Base-by-base conservation (phyloP, 2,329 filamentous ascomycete genomes). In the Hysterium pulicare region DNA sequence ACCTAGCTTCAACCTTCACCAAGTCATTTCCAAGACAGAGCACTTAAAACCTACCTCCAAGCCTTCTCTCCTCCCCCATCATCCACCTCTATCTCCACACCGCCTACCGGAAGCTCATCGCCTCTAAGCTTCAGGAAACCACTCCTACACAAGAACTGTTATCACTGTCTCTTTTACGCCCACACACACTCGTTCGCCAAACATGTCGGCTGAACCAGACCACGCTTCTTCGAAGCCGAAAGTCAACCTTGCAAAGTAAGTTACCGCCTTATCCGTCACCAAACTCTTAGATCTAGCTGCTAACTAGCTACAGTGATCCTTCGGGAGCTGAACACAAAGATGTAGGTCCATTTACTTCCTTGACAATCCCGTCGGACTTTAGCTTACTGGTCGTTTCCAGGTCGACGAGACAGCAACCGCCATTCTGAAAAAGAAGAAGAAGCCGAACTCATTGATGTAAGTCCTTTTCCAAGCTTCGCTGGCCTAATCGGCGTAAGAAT, bases 401-500 rank as follows among this genome's bases (percentile, higher is more conserved):
- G 84, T 89, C 61, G 87, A 96, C 69, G 93, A 95, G 67, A 89
- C 85, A 49, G 83, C 93, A 40, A 98, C 93, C 34, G 93, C 93
- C 57, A 98, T 98, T 61, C 82, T 98, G 64, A 97, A 96, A 79
- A 97, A 97, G 82, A 98, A 98, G 86, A 98, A 98, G 90, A 98
- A 98, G 88, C 90, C 90, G 61, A 98, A 98, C 75, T 94, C 91
- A 66, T 75, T 98, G 70, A 95, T 98, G 90, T 95, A 78, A 70
- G 84, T 71, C 58, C 53, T 33, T 47, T 33, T 9, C 17, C 5
- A 3, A 9, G 23, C 10, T 40, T 5, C 6, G 15, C 17, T 13
- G 30, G 22, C 8, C 16, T 17, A 35, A 35, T 13, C 26, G 20
- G 15, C 23, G 34, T 47, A 20, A 44, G 23, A 7, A 41, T 9